These are phyloP conservation scores for Mycena indigotica DNA, from an alignment of 768 basidiomycete species.

Conservation along the genomic window DNA sequence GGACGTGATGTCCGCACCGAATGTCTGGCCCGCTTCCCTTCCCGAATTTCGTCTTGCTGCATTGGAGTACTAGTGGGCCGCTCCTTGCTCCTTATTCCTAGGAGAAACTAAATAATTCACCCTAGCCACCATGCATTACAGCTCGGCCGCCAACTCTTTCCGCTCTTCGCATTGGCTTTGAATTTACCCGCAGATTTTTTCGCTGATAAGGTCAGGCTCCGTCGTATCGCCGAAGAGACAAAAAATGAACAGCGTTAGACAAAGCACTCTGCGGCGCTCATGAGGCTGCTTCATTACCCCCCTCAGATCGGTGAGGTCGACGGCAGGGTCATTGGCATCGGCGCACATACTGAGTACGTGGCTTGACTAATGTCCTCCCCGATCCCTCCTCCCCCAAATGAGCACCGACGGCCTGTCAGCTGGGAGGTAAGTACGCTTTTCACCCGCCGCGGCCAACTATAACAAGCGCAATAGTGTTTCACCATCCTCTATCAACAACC, in stretches of 20 bases:
- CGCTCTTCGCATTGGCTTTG: conserved; percentile 70
- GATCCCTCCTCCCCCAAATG: not conserved
- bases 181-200: conserved; percentile 64
- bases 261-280: conserved; percentile 60
- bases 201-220: conserved; percentile 56
- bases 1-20: conserved; percentile 68
- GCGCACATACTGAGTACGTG: conserved; percentile 78
- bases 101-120: not conserved
- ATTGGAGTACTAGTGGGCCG: conserved; percentile 68
- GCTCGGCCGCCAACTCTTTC: conserved; percentile 53
- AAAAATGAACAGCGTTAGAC: no score
- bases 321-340: conserved; percentile 77
- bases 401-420: no score
- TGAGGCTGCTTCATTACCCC: conserved; percentile 76
- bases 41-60: conserved; percentile 61
- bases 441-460: no score
- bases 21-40: conserved; percentile 74
- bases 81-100: no score
- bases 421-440: conserved; percentile 46
- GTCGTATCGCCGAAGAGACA: no score
- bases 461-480: no score
- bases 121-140: conserved; percentile 38
- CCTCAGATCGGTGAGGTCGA: conserved; percentile 64
- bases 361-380: not conserved
- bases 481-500: not conserved